Evolutionary conservation across 1,284 basidiomycete species (phyloP).

Genomic region (Taiwanofungus camphoratus): DNA sequence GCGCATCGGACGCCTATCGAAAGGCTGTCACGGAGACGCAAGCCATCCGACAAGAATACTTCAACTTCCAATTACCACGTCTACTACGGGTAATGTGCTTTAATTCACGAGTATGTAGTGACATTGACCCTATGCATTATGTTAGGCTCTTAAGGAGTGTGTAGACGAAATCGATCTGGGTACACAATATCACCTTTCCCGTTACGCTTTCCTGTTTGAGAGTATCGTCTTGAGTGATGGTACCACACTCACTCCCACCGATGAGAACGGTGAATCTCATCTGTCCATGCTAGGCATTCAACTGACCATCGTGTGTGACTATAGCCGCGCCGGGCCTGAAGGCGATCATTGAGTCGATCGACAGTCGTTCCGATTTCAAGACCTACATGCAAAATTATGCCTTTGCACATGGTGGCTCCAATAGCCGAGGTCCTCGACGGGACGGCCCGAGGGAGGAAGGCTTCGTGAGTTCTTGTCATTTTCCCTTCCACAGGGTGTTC

Average conservation of each 20-base stretch:
- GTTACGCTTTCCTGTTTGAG: constrained; percentile 94
- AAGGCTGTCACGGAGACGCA: constrained; percentile 92
- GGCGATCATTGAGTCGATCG: constrained; percentile 83
- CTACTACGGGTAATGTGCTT: constrained; percentile 73
- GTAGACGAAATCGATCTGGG: constrained; percentile 96
- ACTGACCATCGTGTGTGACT: neutral
- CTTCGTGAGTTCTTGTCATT: constrained; percentile 52
- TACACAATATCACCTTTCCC: constrained; percentile 92
- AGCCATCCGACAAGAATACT: constrained; percentile 90
- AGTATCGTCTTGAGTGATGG: constrained; percentile 88
- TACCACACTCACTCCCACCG: constrained; percentile 73
- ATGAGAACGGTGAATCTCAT: constrained; percentile 36
- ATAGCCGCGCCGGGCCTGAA: constrained; percentile 71
- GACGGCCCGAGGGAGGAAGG: constrained; percentile 85
- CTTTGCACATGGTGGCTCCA: constrained; percentile 64
- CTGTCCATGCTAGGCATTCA: neutral
- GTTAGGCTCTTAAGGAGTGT: constrained; percentile 89
- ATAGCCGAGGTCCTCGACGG: constrained; percentile 66
- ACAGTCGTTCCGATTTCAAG: constrained; percentile 93
- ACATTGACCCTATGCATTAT: constrained; percentile 1
- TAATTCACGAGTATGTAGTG: neutral
- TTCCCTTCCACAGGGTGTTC: constrained; percentile 1
- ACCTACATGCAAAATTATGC: constrained; percentile 97
- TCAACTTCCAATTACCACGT: constrained; percentile 93
- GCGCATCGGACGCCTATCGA: constrained; percentile 83